Evolutionary conservation across 768 basidiomycete genomes (phyloP).

Genomic region (Russula sp.): DNA sequence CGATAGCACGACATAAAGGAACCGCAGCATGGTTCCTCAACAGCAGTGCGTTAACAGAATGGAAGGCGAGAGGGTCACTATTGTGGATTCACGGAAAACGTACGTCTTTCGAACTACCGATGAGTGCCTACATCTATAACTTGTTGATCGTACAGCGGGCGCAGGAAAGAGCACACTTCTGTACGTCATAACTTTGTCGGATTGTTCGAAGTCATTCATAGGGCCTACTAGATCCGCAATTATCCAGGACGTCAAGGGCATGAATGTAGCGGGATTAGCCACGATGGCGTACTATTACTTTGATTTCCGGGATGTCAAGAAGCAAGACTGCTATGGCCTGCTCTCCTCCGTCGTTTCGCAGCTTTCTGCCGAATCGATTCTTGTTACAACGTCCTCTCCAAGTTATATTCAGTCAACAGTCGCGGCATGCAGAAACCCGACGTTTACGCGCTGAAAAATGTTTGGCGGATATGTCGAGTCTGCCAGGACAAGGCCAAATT

Average conservation of each 20-base stretch:
- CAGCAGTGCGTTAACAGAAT: not conserved
- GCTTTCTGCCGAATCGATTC: not conserved
- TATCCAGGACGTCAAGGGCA: conserved; percentile 1
- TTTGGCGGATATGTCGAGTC: conserved; percentile 1
- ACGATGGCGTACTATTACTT: conserved; percentile 6
- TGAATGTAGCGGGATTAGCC: not conserved
- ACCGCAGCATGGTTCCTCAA: not conserved
- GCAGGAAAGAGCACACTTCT: conserved; percentile 16
- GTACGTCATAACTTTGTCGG: not conserved
- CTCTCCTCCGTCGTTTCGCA: conserved; percentile 6
- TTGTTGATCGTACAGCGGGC: not conserved
- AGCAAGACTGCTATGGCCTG: conserved; percentile 1
- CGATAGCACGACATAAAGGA: not conserved
- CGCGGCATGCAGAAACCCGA: not conserved
- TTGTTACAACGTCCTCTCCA: not conserved
- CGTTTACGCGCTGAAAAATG: not conserved
- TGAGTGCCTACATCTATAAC: not conserved
- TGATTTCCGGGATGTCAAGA: conserved; percentile 2
- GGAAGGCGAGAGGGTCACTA: not conserved
- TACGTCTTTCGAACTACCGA: not conserved
- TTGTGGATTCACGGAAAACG: conserved; percentile 20
- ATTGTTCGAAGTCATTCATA: not conserved
- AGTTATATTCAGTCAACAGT: not conserved
- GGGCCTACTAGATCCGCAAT: not conserved
- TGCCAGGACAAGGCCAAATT: not conserved